These are phyloP conservation scores for Diospyros lotus DNA, from an alignment of 148 eudicot genomes.

Conservation along the genomic window DNA sequence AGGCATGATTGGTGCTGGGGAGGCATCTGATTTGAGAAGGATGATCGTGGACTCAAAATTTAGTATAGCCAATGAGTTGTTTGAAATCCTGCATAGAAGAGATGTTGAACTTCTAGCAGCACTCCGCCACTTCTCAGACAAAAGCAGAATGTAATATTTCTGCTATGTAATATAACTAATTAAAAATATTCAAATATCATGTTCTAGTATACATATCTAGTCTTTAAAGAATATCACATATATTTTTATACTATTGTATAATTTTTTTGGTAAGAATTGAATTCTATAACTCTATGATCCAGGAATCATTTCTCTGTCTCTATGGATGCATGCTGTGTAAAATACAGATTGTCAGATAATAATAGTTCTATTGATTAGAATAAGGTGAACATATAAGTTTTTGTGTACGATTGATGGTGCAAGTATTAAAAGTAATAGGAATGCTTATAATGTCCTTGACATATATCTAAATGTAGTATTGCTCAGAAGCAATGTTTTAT, in stretches of 20 bases:
- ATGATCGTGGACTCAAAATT: conserved; percentile 33
- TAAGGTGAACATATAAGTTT: neutral
- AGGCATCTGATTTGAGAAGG: conserved; percentile 54
- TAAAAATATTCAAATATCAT: neutral
- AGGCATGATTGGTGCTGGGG: conserved; percentile 42
- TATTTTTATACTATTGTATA: neutral
- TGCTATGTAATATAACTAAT: neutral
- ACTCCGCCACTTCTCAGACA: conserved; percentile 35
- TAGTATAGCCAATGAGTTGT: conserved; percentile 33
- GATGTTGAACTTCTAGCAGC: conserved; percentile 53
- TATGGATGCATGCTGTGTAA: neutral
- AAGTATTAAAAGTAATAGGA: neutral
- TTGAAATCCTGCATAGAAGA: conserved; percentile 31
- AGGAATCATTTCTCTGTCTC: neutral
- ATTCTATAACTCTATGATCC: neutral
- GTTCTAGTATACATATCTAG: neutral
- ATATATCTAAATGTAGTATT: conserved; percentile 1
- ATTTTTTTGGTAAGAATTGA: neutral
- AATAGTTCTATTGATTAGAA: too few species aligned
- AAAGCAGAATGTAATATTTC: conserved; percentile 36
- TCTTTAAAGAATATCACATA: neutral
- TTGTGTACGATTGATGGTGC: neutral
- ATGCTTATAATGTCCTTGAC: neutral
- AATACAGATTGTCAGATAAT: too few species aligned
- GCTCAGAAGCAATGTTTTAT: neutral